phyloP scores from a whole-genome alignment of 225 moss, liverwort and hornwort genomes.

The Marchantia paleacea region DNA sequence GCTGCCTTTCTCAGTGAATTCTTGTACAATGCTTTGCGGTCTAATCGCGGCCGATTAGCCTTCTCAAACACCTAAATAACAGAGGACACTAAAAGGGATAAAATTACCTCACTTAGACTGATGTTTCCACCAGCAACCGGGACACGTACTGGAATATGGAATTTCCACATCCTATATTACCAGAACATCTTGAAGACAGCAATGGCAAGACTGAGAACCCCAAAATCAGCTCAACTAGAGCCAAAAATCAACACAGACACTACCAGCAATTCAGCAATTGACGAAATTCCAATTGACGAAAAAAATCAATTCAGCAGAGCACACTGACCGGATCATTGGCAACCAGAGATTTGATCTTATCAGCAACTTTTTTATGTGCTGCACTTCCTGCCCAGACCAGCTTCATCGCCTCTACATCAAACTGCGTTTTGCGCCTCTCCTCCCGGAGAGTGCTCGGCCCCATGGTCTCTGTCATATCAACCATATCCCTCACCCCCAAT shows the following conservation, averaged over 20 bases:
- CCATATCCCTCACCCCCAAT: no score
- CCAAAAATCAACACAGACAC: background rate
- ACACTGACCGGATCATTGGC: conserved; percentile 65
- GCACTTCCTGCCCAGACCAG: conserved; percentile 63
- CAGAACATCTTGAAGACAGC: background rate
- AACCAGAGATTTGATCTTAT: conserved; percentile 62
- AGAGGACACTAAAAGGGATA: background rate
- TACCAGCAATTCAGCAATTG: background rate
- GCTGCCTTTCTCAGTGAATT: conserved; percentile 72
- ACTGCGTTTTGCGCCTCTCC: conserved; percentile 63
- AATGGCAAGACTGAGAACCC: no score
- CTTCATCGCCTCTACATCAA: conserved; percentile 80
- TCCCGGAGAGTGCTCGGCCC: conserved; percentile 51
- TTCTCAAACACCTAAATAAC: conserved; percentile 61
- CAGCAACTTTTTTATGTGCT: conserved; percentile 41
- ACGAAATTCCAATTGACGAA: background rate
- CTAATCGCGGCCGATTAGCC: conserved; percentile 60
- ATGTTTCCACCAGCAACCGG: background rate
- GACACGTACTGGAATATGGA: background rate
- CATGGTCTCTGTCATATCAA: conserved; percentile 13
- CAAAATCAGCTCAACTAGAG: background rate
- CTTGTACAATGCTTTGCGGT: conserved; percentile 74
- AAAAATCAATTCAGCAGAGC: background rate
- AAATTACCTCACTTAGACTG: background rate
- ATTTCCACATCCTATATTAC: background rate